Conservation (phyloP, 148 eudicot species). For the Tetragonia tetragonoides region DNA sequence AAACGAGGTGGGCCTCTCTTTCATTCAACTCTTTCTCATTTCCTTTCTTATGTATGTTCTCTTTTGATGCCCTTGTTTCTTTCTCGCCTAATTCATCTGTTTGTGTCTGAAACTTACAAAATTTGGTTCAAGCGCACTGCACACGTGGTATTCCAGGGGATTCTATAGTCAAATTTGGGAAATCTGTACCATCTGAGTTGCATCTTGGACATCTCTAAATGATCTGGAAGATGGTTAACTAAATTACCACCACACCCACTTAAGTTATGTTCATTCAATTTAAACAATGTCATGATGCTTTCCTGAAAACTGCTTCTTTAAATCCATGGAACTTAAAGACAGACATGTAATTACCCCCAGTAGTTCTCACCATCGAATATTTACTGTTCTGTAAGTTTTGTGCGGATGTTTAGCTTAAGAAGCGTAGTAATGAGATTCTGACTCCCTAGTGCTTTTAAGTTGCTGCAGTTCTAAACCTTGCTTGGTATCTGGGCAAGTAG, state of each 20-base stretch:
- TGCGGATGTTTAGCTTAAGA: neutral
- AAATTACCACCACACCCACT: neutral
- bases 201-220: neutral
- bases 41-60: neutral
- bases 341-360: neutral
- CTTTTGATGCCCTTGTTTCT: neutral
- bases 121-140: neutral
- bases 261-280: neutral
- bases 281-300: neutral
- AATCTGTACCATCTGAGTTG: neutral
- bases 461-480: neutral
- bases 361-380: neutral
- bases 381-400: neutral
- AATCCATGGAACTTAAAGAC: neutral
- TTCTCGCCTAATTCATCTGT: neutral
- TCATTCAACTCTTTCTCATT: neutral
- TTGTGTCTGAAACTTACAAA: too few species aligned
- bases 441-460: neutral
- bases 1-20: constrained; percentile 46
- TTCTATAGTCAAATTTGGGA: neutral
- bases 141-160: neutral
- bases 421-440: neutral
- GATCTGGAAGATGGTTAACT: neutral
- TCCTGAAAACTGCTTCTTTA: neutral
- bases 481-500: neutral